Percentiles rank a stretch among this genome's conserved stretches.
phyloP scores from a whole-genome alignment of 805 yeast genomes.

The Cyberlindnera meyerae region DNA sequence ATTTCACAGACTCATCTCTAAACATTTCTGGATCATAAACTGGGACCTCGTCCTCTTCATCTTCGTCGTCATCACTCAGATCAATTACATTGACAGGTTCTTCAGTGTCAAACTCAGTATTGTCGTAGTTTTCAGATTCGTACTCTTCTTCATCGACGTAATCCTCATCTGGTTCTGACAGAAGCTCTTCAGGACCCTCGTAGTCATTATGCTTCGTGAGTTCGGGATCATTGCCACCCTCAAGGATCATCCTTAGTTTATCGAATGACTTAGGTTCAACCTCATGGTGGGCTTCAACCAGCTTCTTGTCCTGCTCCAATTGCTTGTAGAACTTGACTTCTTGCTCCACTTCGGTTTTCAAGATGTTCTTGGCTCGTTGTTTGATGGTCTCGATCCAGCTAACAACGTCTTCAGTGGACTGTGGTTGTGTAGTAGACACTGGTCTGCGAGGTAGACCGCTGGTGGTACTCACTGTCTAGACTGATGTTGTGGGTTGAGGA shows the following conservation, averaged over 20 bases:
- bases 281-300: conserved; percentile 21
- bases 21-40: conserved; percentile 14
- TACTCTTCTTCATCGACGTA: no score
- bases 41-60: conserved; percentile 8
- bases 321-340: conserved; percentile 34
- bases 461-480: no score
- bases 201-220: background rate
- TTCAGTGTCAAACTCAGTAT: background rate
- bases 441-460: no score
- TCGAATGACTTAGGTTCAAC: conserved; percentile 22
- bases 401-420: conserved; percentile 20
- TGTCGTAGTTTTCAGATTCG: background rate
- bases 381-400: conserved; percentile 34
- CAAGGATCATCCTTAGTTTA: conserved; percentile 16
- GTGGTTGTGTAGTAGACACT: no score
- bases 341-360: conserved; percentile 30
- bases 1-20: conserved; percentile 5
- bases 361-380: conserved; percentile 28
- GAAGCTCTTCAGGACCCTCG: no score
- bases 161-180: conserved; percentile 23
- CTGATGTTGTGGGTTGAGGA: no score
- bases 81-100: conserved; percentile 2
- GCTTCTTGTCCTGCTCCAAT: conserved; percentile 28
- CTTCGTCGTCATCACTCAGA: conserved; percentile 5
- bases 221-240: conserved; percentile 7